A percentile compares a stretch with the other conserved stretches of the same genome.
phyloP scores from a whole-genome alignment of 805 yeast species.

The Isabelozyma pseudorhagii region DNA sequence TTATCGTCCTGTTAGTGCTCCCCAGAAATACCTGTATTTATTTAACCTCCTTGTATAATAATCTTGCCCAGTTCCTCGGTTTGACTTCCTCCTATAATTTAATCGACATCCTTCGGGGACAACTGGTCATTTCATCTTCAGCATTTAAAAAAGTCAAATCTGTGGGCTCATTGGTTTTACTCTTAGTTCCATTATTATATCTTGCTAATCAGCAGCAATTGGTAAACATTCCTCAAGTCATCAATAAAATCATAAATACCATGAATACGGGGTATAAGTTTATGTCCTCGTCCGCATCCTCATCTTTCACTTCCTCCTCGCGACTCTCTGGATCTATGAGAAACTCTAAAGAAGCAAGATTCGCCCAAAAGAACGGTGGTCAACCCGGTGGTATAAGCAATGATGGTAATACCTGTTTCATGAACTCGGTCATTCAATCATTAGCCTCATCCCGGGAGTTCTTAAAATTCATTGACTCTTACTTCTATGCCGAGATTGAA shows the following conservation, averaged over 20 bases:
- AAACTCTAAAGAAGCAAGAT: conserved; percentile 24
- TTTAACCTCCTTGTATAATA: background rate
- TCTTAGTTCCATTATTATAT: background rate
- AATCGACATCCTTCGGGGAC: conserved; percentile 1
- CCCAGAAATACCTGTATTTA: background rate
- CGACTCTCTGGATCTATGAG: conserved; percentile 9
- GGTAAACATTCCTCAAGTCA: conserved; percentile 6
- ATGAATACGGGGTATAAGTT: conserved; percentile 14
- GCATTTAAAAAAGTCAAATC: background rate
- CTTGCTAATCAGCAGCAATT: background rate
- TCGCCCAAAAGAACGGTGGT: conserved; percentile 62
- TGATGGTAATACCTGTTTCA: conserved; percentile 92
- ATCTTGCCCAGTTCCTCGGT: background rate
- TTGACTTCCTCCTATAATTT: background rate
- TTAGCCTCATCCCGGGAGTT: conserved; percentile 71
- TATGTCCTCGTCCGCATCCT: background rate
- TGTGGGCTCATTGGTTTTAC: background rate
- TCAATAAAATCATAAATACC: conserved; percentile 3
- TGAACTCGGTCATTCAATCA: conserved; percentile 86
- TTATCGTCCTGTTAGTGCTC: background rate
- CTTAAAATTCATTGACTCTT: conserved; percentile 49
- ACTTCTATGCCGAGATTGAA: conserved; percentile 25
- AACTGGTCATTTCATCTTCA: background rate
- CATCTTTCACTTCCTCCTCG: background rate
- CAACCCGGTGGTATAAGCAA: conserved; percentile 81